Percentiles rank a stretch among this genome's conserved stretches.
These are phyloP conservation scores for Chlamydomonas schloesseri DNA, from an alignment of 139 green algal species.

Conservation along the genomic window DNA sequence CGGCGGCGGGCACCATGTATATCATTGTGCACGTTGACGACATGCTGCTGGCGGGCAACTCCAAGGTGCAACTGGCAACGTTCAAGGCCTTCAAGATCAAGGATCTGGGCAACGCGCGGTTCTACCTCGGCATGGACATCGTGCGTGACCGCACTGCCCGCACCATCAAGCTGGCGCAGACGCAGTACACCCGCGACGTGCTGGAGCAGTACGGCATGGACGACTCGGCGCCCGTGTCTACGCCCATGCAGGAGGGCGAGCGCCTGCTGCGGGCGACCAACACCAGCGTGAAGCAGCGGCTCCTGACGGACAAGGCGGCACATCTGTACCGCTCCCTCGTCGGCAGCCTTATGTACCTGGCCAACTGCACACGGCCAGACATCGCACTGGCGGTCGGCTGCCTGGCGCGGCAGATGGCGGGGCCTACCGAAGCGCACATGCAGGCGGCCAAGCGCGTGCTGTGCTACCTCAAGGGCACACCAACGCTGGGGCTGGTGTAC, in stretches of 20 bases:
- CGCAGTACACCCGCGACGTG: too few species aligned
- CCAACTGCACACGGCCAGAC: too few species aligned
- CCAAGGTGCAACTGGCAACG: background rate
- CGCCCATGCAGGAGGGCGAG: background rate
- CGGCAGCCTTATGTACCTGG: background rate
- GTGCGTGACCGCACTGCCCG: background rate
- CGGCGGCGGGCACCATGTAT: too few species aligned
- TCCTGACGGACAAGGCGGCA: background rate
- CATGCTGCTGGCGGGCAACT: too few species aligned
- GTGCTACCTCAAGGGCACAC: background rate
- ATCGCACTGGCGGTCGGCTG: background rate
- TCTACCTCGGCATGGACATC: conserved; percentile 14
- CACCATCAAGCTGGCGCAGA: too few species aligned
- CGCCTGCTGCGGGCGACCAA: background rate
- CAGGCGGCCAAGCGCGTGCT: background rate
- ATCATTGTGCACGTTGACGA: conserved; percentile 52
- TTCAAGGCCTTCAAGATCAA: conserved; percentile 28
- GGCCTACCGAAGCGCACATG: background rate
- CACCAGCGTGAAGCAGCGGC: background rate
- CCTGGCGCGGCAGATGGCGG: background rate
- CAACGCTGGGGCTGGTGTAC: background rate
- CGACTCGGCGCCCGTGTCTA: too few species aligned
- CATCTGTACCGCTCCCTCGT: background rate
- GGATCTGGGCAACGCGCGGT: background rate
- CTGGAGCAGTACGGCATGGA: too few species aligned